Percentiles rank a stretch among this genome's conserved stretches.
Conservation (phyloP, 2,329 filamentous ascomycete species). For the Fusarium bactridioides region DNA sequence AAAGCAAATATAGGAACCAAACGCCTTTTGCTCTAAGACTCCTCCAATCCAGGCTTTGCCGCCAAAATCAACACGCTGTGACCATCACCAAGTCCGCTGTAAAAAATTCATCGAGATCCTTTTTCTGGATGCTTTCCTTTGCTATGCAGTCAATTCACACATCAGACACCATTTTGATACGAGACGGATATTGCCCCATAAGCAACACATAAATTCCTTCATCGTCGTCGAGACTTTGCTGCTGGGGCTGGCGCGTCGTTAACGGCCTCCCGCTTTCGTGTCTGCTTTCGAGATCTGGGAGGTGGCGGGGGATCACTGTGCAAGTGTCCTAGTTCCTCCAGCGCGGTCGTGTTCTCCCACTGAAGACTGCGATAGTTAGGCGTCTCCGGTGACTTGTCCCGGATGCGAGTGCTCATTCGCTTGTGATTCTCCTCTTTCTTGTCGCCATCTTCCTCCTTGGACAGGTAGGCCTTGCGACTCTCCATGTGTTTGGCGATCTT, state of each 20-base stretch:
- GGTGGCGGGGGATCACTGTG: constrained; percentile 64
- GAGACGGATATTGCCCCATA: neutral
- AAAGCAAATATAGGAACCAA: constrained; percentile 23
- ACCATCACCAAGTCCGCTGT: neutral
- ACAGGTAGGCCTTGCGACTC: constrained; percentile 75
- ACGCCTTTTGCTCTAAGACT: constrained; percentile 37
- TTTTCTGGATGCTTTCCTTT: constrained; percentile 12
- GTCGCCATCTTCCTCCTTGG: constrained; percentile 49
- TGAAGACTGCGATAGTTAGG: constrained; percentile 58
- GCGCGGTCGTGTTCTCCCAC: constrained; percentile 65
- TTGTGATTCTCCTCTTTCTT: constrained; percentile 51
- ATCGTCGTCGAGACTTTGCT: constrained; percentile 44
- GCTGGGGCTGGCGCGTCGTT: constrained; percentile 43
- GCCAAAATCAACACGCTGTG: constrained; percentile 15
- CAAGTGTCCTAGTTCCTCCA: constrained; percentile 65
- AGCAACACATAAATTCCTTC: neutral
- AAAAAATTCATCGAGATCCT: constrained; percentile 10
- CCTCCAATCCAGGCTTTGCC: constrained; percentile 17
- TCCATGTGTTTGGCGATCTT: constrained; percentile 83
- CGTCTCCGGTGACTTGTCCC: constrained; percentile 57
- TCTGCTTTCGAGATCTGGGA: constrained; percentile 59
- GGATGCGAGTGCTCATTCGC: constrained; percentile 56
- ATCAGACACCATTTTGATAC: neutral
- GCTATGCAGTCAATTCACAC: constrained; percentile 7
- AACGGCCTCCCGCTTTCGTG: constrained; percentile 58